Base-by-base conservation (phyloP, 352 stramenopile genomes). In the Globisporangium paddicum region DNA sequence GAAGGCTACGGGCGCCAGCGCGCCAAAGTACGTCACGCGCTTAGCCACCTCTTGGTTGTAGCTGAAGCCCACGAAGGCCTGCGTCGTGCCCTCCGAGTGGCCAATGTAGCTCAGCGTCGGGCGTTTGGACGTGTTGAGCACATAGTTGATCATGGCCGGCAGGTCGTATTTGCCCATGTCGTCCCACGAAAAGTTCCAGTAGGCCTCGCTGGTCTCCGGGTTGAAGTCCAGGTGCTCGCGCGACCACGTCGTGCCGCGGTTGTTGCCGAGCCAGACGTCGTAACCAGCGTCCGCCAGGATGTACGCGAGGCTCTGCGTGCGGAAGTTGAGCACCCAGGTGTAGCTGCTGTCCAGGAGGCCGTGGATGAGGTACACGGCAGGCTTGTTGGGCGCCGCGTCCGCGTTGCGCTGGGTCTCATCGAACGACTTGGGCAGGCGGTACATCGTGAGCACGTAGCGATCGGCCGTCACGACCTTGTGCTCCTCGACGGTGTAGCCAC, bases 211-310 rank as follows among this genome's bases (percentile, higher is more conserved):
- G 23, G 61, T 69, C 3, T n/a, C n/a, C n/a, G n/a, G n/a, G n/a
- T 61, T 59, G 44, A 76, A 66, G 35, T 71, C 68, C 28, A 72
- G 45, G 32, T 55, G 49, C 3, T 19, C 49, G 19, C 63, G 67
- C 5, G 74, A 87, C 74, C 74, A 87, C 3, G 74, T 84, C 44
- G 68, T 83, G 52, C 74, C 77, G 38, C 74, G 74, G 63, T 87
- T 84, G 64, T 84, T 87, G 38, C 74, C 77, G 23, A 87, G 70
- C 73, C 76, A 86, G 21, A 86, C 76, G 25, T 83, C 76, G 53
- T 77, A 86, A 1, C 76, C 76, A 19, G 71, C 73, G 35, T 86
- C 76, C 0, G 73, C 73, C 26, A 86, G 59, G 30, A 86, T 23
- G 59, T 71, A 86, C 23, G 73, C 73, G 23, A 86, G 55, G 47